Evolutionary conservation across 2,329 filamentous ascomycete species (phyloP).

Genomic region (Blastomyces silverae): DNA sequence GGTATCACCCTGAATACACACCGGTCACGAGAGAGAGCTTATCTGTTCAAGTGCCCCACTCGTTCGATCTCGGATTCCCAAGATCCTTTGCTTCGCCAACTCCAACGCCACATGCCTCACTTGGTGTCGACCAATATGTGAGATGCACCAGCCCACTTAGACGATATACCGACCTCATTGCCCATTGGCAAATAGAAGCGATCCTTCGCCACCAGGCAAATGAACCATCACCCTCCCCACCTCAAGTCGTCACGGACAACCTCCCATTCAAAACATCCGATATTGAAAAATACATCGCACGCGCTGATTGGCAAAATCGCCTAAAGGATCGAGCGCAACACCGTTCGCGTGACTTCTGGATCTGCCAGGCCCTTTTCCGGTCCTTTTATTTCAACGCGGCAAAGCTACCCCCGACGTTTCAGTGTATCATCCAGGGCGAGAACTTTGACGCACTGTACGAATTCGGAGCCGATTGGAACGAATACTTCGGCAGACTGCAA

Average conservation of each 20-base stretch:
- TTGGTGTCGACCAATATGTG: conserved; percentile 50
- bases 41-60: conserved; percentile 36
- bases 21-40: conserved; percentile 30
- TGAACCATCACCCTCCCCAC: conserved; percentile 37
- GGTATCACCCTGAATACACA: conserved; percentile 26
- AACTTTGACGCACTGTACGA: conserved; percentile 27
- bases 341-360: conserved; percentile 44
- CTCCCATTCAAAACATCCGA: conserved; percentile 47
- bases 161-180: conserved; percentile 54
- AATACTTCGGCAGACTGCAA: conserved; percentile 21
- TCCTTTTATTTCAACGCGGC: conserved; percentile 52
- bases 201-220: conserved; percentile 51
- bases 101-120: conserved; percentile 45
- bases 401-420: conserved; percentile 45
- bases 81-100: conserved; percentile 41
- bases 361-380: conserved; percentile 49
- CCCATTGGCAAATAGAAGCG: conserved; percentile 60
- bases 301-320: conserved; percentile 39
- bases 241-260: conserved; percentile 25
- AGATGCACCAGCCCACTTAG: conserved; percentile 57
- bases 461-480: conserved; percentile 4
- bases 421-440: conserved; percentile 31
- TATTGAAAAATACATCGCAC: conserved; percentile 46
- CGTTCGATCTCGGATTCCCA: conserved; percentile 22
- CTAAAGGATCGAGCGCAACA: conserved; percentile 36